Evolutionary conservation across 2,329 filamentous ascomycete genomes (phyloP).

Genomic region (Fusarium torulosum): DNA sequence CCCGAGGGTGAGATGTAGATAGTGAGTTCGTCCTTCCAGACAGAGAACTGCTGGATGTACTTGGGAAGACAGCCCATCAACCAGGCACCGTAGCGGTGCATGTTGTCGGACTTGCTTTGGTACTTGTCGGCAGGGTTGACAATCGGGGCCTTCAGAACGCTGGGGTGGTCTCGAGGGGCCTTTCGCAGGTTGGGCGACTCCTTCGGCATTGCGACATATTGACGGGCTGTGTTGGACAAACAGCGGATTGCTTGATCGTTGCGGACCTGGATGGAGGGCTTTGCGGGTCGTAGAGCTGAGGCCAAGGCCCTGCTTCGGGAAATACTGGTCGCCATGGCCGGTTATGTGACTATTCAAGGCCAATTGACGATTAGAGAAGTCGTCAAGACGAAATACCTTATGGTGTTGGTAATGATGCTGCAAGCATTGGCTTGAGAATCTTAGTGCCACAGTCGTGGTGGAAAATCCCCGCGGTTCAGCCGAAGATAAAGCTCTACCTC

Average conservation of each 20-base stretch:
- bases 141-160: slow-evolving; percentile 79
- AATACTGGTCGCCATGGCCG: slow-evolving; percentile 71
- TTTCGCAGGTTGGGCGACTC: slow-evolving; percentile 76
- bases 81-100: slow-evolving; percentile 97
- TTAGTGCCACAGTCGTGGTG: slow-evolving; percentile 36
- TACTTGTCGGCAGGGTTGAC: slow-evolving; percentile 96
- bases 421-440: slow-evolving; percentile 47
- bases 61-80: slow-evolving; percentile 96
- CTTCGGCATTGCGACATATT: slow-evolving; percentile 68
- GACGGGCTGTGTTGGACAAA: slow-evolving; percentile 63
- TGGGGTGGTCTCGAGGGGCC: slow-evolving; percentile 68
- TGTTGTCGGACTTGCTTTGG: slow-evolving; percentile 83
- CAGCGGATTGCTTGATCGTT: slow-evolving; percentile 60
- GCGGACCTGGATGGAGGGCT: slow-evolving; percentile 57
- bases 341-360: slow-evolving; percentile 52
- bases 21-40: slow-evolving; percentile 99
- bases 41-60: slow-evolving; percentile 98
- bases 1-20: slow-evolving; percentile 92
- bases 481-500: slow-evolving; percentile 46
- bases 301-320: slow-evolving; percentile 68
- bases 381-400: slow-evolving; percentile 46
- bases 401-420: slow-evolving; percentile 51
- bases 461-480: slow-evolving; percentile 49
- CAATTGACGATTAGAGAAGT: slow-evolving; percentile 58
- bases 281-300: slow-evolving; percentile 67